Conservation (phyloP, 2,329 filamentous ascomycete species). For the Aspergillus transmontanensis region DNA sequence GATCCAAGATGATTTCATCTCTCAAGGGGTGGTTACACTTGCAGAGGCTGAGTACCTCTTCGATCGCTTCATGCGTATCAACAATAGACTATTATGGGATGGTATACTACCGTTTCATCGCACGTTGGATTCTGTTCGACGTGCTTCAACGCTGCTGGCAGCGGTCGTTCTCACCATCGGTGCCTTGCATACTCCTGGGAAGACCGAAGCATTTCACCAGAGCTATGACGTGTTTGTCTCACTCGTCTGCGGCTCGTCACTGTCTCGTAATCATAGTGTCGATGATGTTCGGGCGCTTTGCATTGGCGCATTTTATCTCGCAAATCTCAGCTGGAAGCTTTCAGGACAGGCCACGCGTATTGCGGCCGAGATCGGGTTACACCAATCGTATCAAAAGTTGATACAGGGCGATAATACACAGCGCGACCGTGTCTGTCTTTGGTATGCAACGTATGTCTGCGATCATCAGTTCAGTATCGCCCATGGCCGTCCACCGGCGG, state of each 20-base stretch:
- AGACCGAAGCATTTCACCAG: slow-evolving; percentile 48
- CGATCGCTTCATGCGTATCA: slow-evolving; percentile 39
- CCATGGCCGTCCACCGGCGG: slow-evolving; percentile 55
- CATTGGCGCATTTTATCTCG: slow-evolving; percentile 59
- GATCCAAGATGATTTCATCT: slow-evolving; percentile 43
- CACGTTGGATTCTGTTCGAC: slow-evolving; percentile 49
- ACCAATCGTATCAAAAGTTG: slow-evolving; percentile 46
- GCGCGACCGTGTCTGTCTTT: slow-evolving; percentile 53
- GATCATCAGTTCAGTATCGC: slow-evolving; percentile 62
- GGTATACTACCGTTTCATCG: slow-evolving; percentile 29
- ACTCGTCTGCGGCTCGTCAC: slow-evolving; percentile 54
- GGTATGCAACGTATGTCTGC: slow-evolving; percentile 61
- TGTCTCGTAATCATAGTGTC: slow-evolving; percentile 53
- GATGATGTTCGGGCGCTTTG: slow-evolving; percentile 58
- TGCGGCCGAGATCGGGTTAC: slow-evolving; percentile 54
- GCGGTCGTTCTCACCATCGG: slow-evolving; percentile 55
- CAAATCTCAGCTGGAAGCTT: slow-evolving; percentile 59
- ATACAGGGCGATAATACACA: slow-evolving; percentile 34
- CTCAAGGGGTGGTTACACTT: slow-evolving; percentile 39
- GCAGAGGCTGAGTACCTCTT: slow-evolving; percentile 50
- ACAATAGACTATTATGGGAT: slow-evolving; percentile 49
- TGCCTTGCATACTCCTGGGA: slow-evolving; percentile 53
- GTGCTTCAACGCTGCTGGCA: slow-evolving; percentile 52
- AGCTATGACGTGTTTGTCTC: slow-evolving; percentile 55
- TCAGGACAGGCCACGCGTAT: slow-evolving; percentile 55